Evolutionary conservation across 2,329 filamentous ascomycete genomes (phyloP).

Genomic region (Helotiales sp.): DNA sequence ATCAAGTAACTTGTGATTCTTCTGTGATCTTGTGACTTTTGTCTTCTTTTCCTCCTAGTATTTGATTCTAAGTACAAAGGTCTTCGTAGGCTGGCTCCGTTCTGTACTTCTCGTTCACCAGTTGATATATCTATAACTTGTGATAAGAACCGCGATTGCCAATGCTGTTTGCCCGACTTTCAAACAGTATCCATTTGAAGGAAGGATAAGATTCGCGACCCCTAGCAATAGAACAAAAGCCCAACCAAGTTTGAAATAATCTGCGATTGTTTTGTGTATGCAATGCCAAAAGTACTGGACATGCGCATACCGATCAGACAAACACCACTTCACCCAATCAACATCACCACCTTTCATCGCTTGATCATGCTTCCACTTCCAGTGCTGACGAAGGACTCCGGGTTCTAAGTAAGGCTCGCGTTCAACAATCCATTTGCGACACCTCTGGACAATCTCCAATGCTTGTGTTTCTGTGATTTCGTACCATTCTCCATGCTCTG

Average conservation of each 20-base stretch:
- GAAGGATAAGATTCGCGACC: not conserved
- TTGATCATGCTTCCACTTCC: constrained; percentile 13
- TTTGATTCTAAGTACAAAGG: too few relatives aligned
- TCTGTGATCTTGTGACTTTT: too few relatives aligned
- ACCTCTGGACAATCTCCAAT: constrained; percentile 17
- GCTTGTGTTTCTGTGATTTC: constrained; percentile 10
- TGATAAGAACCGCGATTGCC: not conserved
- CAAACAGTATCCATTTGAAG: not conserved
- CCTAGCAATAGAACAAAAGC: not conserved
- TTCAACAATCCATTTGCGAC: constrained; percentile 20
- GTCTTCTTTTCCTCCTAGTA: too few relatives aligned
- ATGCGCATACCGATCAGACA: constrained; percentile 7
- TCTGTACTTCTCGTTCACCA: too few relatives aligned
- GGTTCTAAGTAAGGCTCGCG: constrained; percentile 11
- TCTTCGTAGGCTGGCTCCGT: too few relatives aligned
- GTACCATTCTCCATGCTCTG: constrained; percentile 18
- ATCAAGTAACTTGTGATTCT: too few relatives aligned
- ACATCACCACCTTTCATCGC: constrained; percentile 11
- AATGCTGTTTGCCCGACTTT: not conserved
- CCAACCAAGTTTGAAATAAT: not conserved
- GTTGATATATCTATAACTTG: not conserved
- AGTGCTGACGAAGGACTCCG: constrained; percentile 5
- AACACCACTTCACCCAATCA: constrained; percentile 13
- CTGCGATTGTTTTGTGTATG: not conserved
- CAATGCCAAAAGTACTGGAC: not conserved